Evolutionary conservation across 148 eudicot genomes (phyloP), one percentile per base, ranked within the genome.

Genomic region (Arbutus unedo): DNA sequence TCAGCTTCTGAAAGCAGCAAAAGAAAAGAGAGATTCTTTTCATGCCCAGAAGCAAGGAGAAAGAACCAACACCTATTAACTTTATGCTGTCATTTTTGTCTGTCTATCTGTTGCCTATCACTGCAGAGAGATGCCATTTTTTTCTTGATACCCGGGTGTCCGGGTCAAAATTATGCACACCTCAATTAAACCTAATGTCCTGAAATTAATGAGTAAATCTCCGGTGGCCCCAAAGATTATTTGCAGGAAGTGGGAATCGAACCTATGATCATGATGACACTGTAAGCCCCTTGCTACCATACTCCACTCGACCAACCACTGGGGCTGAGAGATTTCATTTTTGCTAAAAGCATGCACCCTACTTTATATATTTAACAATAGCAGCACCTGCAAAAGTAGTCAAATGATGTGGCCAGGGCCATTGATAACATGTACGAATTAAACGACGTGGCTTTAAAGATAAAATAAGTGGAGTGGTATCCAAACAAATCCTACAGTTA

Each of bases 1-100:
- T 74, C 77, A 74, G 25, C 43, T 75, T 75, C 25, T 75, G 4
- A 4, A 43, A n/a, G 50, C 51, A 51, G 77, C 23, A 76, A 76
- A 51, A 31, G 79, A 53, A 50, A 18, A 73, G 56, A 49, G 79
- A 76, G 79, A 76, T 11, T 76, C 79, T 76, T 50, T 51, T 21
- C 54, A 21, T 76, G 59, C 45, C 60, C 38, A 75, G 55, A 51
- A 25, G 59, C 59, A 50, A 76, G 59, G 59, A 49, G 51, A 51
- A 21, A 50, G 44, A 21, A 51, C 19, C 59, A 76, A 25, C 55
- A 76, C 38, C 55, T 50, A 76, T n/a, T 3, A 74, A 11, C 11
- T 75, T 75, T 5, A 10, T 9, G 38, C 41, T 45, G 13, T 73
- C 38, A 10, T n/a, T 23, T 48, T 49, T 10, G 3, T 15, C 3